A percentile compares a stretch with the other conserved stretches of the same genome.
phyloP scores from a whole-genome alignment of 345 rosid species.

The Pistacia atlantica region DNA sequence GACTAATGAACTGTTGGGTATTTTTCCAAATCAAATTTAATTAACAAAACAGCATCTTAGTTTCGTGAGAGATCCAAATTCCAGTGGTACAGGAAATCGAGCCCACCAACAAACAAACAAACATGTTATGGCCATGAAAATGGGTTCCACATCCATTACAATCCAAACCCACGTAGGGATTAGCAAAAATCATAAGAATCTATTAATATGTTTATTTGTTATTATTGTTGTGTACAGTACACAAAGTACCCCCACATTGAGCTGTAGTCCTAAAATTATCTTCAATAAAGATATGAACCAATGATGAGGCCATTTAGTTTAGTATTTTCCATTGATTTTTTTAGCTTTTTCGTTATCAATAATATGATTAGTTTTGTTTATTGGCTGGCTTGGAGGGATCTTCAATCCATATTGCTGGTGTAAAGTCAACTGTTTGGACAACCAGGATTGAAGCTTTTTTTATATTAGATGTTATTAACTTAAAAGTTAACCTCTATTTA shows the following conservation, averaged over 20 bases:
- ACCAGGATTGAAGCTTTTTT: not conserved
- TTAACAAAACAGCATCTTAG: not conserved
- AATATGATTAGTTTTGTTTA: not conserved
- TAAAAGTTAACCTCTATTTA: too few relatives aligned
- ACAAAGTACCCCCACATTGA: slow-evolving; percentile 5
- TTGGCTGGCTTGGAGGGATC: slow-evolving; percentile 1
- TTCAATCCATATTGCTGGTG: not conserved
- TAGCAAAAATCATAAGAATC: slow-evolving; percentile 13
- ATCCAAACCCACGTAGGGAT: slow-evolving; percentile 4
- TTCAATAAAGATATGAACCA: not conserved
- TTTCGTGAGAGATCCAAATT: not conserved
- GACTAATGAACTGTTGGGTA: not conserved
- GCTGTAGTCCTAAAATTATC: slow-evolving; percentile 4
- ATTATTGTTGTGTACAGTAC: not conserved
- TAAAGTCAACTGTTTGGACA: slow-evolving; percentile 10
- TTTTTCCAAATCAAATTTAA: not conserved
- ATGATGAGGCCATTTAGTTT: not conserved
- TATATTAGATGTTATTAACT: not conserved
- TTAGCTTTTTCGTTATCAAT: not conserved
- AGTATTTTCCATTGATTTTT: not conserved
- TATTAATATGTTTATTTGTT: not conserved
- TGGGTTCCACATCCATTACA: slow-evolving; percentile 13
- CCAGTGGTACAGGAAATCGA: not conserved
- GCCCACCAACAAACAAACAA: not conserved
- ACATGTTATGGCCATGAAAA: not conserved